Percentiles rank a stretch among this genome's conserved stretches.
Conservation (phyloP, 2,329 filamentous ascomycete species). For the Ascochyta rabiei region DNA sequence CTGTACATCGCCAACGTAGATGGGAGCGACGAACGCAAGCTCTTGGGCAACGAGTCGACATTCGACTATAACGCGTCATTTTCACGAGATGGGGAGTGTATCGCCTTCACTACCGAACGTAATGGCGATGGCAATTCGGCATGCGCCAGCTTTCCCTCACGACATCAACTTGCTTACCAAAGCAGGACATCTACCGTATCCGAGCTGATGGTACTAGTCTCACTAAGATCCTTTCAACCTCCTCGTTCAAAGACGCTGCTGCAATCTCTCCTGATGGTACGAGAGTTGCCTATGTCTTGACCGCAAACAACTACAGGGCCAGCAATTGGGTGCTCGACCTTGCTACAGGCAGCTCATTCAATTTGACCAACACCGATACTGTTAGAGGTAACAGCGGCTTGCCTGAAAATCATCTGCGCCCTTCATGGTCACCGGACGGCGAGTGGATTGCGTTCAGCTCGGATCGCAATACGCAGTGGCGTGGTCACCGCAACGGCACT, state of each 20-base stretch:
- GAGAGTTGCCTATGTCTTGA: slow-evolving; percentile 51
- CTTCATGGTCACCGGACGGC: slow-evolving; percentile 51
- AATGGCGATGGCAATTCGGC: background rate
- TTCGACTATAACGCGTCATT: background rate
- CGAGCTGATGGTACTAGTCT: slow-evolving; percentile 18
- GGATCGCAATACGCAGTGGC: slow-evolving; percentile 52
- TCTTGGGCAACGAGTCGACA: slow-evolving; percentile 35
- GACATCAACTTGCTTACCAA: background rate
- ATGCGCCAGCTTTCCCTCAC: background rate
- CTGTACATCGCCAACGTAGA: slow-evolving; percentile 47
- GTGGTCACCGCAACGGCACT: slow-evolving; percentile 49
- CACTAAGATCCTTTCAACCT: slow-evolving; percentile 41
- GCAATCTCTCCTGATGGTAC: slow-evolving; percentile 50
- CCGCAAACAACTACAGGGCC: slow-evolving; percentile 42
- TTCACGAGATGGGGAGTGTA: background rate
- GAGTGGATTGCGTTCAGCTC: slow-evolving; percentile 52
- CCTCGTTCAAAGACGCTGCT: slow-evolving; percentile 48
- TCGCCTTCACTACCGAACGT: background rate
- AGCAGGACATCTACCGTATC: background rate
- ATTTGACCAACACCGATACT: slow-evolving; percentile 46
- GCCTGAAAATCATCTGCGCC: slow-evolving; percentile 49
- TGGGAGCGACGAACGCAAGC: slow-evolving; percentile 46
- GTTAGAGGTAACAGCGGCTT: slow-evolving; percentile 26
- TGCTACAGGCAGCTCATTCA: slow-evolving; percentile 37
- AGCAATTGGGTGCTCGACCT: slow-evolving; percentile 53